phyloP scores from a whole-genome alignment of 1,284 basidiomycete genomes.

The Puccinia novopanici region DNA sequence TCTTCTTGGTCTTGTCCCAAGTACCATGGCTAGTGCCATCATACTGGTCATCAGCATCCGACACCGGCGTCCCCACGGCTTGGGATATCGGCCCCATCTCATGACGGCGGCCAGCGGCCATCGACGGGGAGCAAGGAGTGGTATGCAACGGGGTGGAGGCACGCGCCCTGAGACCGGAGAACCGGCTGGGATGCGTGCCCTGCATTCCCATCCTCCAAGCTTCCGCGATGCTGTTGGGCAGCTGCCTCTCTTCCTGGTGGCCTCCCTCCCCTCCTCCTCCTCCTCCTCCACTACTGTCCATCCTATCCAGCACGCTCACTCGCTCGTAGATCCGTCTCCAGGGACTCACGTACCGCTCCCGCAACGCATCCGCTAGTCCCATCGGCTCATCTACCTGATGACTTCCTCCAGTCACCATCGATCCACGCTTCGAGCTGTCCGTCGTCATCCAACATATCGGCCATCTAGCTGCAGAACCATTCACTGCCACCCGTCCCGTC shows the following conservation, averaged over 20 bases:
- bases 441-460: neutral
- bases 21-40: too few species aligned
- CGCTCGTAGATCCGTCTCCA: slow-evolving; percentile 1
- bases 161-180: slow-evolving; percentile 25
- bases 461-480: neutral
- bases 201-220: slow-evolving; percentile 33
- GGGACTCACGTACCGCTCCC: slow-evolving; percentile 21
- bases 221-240: slow-evolving; percentile 13
- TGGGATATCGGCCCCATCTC: too few species aligned
- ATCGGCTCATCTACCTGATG: neutral
- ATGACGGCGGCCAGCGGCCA: too few species aligned
- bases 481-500: neutral
- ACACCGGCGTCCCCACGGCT: neutral
- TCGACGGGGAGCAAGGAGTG: too few species aligned
- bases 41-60: neutral
- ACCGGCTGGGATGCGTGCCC: slow-evolving; percentile 29
- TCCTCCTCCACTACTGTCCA: neutral
- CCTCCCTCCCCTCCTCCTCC: neutral
- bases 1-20: neutral
- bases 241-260: neutral
- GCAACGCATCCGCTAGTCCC: neutral
- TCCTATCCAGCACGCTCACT: neutral
- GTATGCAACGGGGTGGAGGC: slow-evolving; percentile 12
- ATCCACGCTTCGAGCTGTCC: neutral
- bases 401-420: neutral